phyloP scores from a whole-genome alignment of 805 yeast genomes.

The Lachancea kluyveri region DNA sequence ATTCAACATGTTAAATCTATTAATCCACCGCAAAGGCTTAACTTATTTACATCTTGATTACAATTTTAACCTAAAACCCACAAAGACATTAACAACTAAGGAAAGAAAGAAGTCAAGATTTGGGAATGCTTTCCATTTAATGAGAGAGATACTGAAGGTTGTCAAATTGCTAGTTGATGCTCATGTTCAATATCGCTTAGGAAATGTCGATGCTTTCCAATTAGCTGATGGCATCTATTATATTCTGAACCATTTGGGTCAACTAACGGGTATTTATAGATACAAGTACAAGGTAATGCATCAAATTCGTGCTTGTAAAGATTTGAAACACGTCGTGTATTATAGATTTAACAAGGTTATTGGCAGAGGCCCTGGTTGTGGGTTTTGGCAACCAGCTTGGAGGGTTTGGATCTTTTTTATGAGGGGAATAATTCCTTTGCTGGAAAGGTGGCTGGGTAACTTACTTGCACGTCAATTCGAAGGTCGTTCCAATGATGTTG shows the following conservation, averaged over 20 bases:
- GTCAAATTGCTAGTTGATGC: slow-evolving; percentile 85
- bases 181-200: slow-evolving; percentile 85
- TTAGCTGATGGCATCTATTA: slow-evolving; percentile 92
- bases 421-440: slow-evolving; percentile 84
- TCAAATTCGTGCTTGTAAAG: slow-evolving; percentile 93
- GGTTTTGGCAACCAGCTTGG: slow-evolving; percentile 99
- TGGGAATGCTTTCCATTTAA: slow-evolving; percentile 92
- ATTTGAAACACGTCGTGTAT: slow-evolving; percentile 86
- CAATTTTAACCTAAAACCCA: slow-evolving; percentile 92
- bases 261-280: slow-evolving; percentile 91
- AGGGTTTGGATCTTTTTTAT: slow-evolving; percentile 89
- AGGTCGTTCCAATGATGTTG: slow-evolving; percentile 89
- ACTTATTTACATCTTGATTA: slow-evolving; percentile 92
- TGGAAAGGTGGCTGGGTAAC: slow-evolving; percentile 95
- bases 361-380: slow-evolving; percentile 98
- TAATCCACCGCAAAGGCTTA: slow-evolving; percentile 85
- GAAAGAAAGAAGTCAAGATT: slow-evolving; percentile 94
- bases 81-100: slow-evolving; percentile 91
- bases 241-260: slow-evolving; percentile 88
- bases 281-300: slow-evolving; percentile 98
- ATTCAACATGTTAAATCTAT: slow-evolving; percentile 80
- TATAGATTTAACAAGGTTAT: slow-evolving; percentile 75
- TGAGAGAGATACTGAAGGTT: slow-evolving; percentile 82
- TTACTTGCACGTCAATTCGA: slow-evolving; percentile 88
- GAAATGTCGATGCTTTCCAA: slow-evolving; percentile 88